Evolutionary conservation across 2,329 filamentous ascomycete genomes (phyloP).

Genomic region (Fusarium sterilihyphosum): DNA sequence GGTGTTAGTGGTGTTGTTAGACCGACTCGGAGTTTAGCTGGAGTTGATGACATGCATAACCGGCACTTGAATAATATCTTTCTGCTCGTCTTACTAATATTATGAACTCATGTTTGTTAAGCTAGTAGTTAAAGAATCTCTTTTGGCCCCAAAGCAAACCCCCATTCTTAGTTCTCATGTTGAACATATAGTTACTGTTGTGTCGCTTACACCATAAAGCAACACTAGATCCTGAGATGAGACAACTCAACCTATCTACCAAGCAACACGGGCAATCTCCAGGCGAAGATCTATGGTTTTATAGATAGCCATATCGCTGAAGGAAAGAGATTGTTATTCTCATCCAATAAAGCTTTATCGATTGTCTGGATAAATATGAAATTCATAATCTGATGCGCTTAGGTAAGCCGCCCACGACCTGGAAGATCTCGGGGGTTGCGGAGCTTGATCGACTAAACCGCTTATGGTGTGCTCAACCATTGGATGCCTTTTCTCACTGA

Average conservation of each 20-base stretch:
- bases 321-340: background rate
- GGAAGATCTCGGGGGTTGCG: slow-evolving; percentile 31
- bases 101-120: background rate
- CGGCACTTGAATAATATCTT: background rate
- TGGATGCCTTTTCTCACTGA: slow-evolving; percentile 11
- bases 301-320: background rate
- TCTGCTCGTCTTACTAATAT: background rate
- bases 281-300: background rate
- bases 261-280: background rate
- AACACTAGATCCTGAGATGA: background rate
- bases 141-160: background rate
- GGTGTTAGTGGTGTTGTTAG: background rate
- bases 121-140: background rate
- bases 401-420: slow-evolving; percentile 20
- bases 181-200: no score
- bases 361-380: background rate
- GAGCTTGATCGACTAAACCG: slow-evolving; percentile 30
- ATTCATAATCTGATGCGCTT: slow-evolving; percentile 18
- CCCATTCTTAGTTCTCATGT: background rate
- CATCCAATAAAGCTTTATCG: background rate
- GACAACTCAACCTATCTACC: background rate
- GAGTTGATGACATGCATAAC: background rate
- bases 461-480: slow-evolving; percentile 22
- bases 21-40: background rate
- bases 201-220: background rate